Conservation (phyloP, 2,329 filamentous ascomycete genomes). For the Cladosporium cucumerinum region DNA sequence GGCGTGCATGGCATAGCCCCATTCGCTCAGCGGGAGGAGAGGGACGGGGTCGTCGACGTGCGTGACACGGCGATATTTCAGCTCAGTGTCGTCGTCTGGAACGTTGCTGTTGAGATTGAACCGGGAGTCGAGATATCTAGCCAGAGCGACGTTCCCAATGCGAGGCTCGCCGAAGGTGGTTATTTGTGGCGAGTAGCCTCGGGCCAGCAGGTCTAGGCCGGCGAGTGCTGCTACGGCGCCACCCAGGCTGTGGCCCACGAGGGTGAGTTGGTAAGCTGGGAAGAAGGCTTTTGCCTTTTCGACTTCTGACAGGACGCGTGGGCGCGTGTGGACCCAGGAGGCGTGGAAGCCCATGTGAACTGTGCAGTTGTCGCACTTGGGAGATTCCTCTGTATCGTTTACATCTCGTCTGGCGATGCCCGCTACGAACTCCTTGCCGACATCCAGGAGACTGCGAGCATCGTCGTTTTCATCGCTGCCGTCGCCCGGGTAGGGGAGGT, state of each 20-base stretch:
- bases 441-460: constrained; percentile 13
- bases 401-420: constrained; percentile 32
- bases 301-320: constrained; percentile 65
- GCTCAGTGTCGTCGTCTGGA: constrained; percentile 21
- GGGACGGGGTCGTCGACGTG: constrained; percentile 86
- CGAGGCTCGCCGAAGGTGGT: constrained; percentile 92
- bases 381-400: constrained; percentile 33
- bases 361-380: constrained; percentile 77
- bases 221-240: constrained; percentile 89
- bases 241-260: constrained; percentile 89
- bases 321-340: constrained; percentile 75
- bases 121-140: constrained; percentile 51
- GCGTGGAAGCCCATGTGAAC: constrained; percentile 87
- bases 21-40: constrained; percentile 77
- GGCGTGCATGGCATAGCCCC: constrained; percentile 81
- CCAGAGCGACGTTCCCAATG: constrained; percentile 54
- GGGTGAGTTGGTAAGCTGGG: constrained; percentile 68
- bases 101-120: constrained; percentile 42
- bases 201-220: constrained; percentile 71
- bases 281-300: constrained; percentile 57
- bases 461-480: constrained; percentile 35
- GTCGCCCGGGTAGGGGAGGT: constrained; percentile 74
- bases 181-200: constrained; percentile 72
- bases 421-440: constrained; percentile 18
- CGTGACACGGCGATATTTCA: constrained; percentile 71